Evolutionary conservation across 1,284 basidiomycete genomes (phyloP), one percentile per base, ranked within the genome.

Genomic region (Neonothopanus nambi): DNA sequence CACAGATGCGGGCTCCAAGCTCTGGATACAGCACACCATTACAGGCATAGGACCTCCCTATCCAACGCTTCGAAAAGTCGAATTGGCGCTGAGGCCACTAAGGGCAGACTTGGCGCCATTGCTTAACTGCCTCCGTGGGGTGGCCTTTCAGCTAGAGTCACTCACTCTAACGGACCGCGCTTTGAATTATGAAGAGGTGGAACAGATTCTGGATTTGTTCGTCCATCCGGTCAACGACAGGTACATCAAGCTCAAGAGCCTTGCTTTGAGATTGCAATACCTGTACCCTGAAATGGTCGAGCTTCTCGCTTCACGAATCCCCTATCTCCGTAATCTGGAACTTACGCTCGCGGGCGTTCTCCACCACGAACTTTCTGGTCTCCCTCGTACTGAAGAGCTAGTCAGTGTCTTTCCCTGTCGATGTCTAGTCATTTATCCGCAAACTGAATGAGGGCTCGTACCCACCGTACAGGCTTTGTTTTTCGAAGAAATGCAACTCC

Each of bases 1-100:
- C 1, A 56, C 61, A 4, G 57, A 63, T 38, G 64, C 65, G 3
- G 61, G 66, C 11, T 64, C 63, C 49, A 66, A 67, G 54, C 65
- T 63, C 38, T 74, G 72, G 73, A 70, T 77, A n/a, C 70, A 69
- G 37, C 62, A 64, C 9, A 69, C 71, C n/a, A 50, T 75, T 38
- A 24, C 53, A 54, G 2, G 62, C 65, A 40, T 49, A n/a, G 42
- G 33, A 36, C 17, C 28, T 9, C 26, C 15, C 15, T 35, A 26
- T 23, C 13, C n/a, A 13, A 39, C 45, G 5, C 45, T 58, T 12
- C 30, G 28, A 3, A 51, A 15, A 3, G 49, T 59, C 20, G 55
- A 57, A 37, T 24, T 56, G n/a, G 43, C 55, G 3, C 23, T 59
- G 8, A 48, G 57, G 1, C 55, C 55, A 2, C 33, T 57, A 5